Evolutionary conservation across 306 rosid genomes (phyloP), one percentile per base, ranked within the genome.

Genomic region (Trifolium repens): DNA sequence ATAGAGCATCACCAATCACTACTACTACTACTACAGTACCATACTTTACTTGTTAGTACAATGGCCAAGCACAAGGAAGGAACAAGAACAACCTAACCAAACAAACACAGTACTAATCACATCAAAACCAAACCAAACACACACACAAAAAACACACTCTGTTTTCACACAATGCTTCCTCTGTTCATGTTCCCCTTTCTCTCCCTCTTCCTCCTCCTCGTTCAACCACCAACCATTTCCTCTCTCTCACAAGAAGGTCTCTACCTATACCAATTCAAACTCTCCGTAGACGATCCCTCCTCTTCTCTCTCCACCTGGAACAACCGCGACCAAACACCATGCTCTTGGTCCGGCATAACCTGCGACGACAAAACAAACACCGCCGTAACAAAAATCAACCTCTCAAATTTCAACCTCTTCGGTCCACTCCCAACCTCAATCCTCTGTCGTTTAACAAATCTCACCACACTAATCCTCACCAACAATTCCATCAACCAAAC

Each of bases 401-500:
- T 94, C 86, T 64, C 96, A 60, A 69, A 60, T 81, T 10, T 85
- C 80, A 85, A 85, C 75, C 26, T 94, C 50, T 72, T 73, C 3
- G 96, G 97, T 16, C 84, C 91, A 24, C 78, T 91, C 64, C 83
- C 89, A 0, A n/a, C 86, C n/a, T 46, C 86, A 55, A 68, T 57
- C 40, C 88, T 94, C 81, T 94, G 98, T 75, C 83, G 73, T 19
- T 88, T 94, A 54, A 55, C 60, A 4, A 77, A 81, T 70, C 91
- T 94, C 66, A 58, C 88, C 10, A 82, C 74, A 63, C 14, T 94
- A 17, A 76, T 83, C 19, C 80, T 94, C 71, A 82, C 2, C 79
- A 90, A 90, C 84, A 94, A 91, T 89, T 86, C 91, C 84, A 84
- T 94, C 66, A 84, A 84, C 84, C 57, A 86, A 71, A 67, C 88